Evolutionary conservation across 2,329 filamentous ascomycete species (phyloP).

Genomic region (Xylariaceae sp.): DNA sequence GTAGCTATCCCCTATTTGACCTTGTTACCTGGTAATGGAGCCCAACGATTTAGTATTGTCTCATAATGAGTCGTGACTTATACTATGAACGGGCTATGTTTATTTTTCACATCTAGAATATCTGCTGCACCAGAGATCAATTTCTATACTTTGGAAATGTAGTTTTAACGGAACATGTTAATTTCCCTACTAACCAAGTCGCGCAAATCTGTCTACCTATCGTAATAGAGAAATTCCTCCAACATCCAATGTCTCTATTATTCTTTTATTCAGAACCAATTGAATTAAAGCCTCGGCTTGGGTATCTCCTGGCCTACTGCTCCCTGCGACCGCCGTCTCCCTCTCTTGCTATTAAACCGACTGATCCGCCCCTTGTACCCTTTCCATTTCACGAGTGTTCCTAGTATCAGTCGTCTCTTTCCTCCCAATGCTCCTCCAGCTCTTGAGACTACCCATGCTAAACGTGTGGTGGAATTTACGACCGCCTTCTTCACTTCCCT

Average conservation of each 20-base stretch:
- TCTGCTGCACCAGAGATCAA: too few relatives aligned
- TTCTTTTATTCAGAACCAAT: neutral
- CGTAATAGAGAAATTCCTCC: too few relatives aligned
- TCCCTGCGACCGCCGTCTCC: neutral
- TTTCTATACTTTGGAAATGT: too few relatives aligned
- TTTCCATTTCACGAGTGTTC: slow-evolving; percentile 13
- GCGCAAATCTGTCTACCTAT: neutral
- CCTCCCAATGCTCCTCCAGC: slow-evolving; percentile 46
- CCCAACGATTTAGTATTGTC: too few relatives aligned
- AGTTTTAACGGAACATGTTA: too few relatives aligned
- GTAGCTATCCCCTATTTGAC: slow-evolving; percentile 10
- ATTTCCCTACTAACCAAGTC: too few relatives aligned
- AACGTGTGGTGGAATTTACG: slow-evolving; percentile 55
- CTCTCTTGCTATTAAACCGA: neutral
- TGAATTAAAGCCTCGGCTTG: neutral
- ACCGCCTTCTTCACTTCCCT: slow-evolving; percentile 56
- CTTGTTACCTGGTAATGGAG: too few relatives aligned
- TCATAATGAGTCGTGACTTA: too few relatives aligned
- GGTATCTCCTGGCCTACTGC: neutral
- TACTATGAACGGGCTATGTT: too few relatives aligned
- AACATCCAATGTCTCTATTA: too few relatives aligned
- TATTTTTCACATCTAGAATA: too few relatives aligned
- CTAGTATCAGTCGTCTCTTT: slow-evolving; percentile 35
- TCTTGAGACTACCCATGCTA: slow-evolving; percentile 59
- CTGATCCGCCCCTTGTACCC: neutral